Evolutionary conservation across 768 basidiomycete species (phyloP).

Genomic region (Vishniacozyma victoriae): DNA sequence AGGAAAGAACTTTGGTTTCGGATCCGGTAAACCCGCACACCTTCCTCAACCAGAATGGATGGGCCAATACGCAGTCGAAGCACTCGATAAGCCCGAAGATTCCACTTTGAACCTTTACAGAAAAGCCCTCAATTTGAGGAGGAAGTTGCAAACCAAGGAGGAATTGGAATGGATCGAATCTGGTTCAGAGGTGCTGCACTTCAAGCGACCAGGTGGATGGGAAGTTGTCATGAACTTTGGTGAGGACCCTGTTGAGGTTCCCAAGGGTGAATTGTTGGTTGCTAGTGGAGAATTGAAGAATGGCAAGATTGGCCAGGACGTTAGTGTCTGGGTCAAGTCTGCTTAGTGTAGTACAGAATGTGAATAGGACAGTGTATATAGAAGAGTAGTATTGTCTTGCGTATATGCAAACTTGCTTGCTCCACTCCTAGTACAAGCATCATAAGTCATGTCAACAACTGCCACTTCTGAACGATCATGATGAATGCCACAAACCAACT

Average conservation of each 20-base stretch:
- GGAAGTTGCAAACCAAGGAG: conserved; percentile 19
- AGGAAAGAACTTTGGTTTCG: conserved; percentile 21
- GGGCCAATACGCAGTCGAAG: conserved; percentile 16
- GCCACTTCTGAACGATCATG: too few relatives aligned
- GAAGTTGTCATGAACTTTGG: conserved; percentile 25
- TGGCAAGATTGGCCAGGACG: conserved; percentile 12
- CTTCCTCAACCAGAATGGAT: conserved; percentile 29
- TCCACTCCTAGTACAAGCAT: too few relatives aligned
- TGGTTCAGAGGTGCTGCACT: conserved; percentile 16
- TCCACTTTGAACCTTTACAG: conserved; percentile 28
- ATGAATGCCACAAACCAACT: too few relatives aligned
- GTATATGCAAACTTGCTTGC: too few relatives aligned
- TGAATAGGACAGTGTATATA: too few relatives aligned
- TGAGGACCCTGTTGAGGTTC: conserved; percentile 12
- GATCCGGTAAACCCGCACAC: conserved; percentile 21
- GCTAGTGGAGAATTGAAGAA: conserved; percentile 1
- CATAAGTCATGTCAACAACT: too few relatives aligned
- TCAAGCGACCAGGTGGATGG: conserved; percentile 23
- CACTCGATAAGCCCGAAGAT: conserved; percentile 3
- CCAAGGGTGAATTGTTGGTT: conserved; percentile 16
- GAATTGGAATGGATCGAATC: conserved; percentile 25
- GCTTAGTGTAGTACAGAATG: too few relatives aligned
- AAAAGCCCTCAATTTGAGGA: conserved; percentile 16
- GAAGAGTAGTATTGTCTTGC: too few relatives aligned
- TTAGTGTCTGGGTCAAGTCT: conserved; percentile 15